A percentile compares a stretch with the other conserved stretches of the same genome.
These are phyloP conservation scores for Aspergillus sp. DNA, from an alignment of 2,329 filamentous ascomycete genomes.

Conservation along the genomic window DNA sequence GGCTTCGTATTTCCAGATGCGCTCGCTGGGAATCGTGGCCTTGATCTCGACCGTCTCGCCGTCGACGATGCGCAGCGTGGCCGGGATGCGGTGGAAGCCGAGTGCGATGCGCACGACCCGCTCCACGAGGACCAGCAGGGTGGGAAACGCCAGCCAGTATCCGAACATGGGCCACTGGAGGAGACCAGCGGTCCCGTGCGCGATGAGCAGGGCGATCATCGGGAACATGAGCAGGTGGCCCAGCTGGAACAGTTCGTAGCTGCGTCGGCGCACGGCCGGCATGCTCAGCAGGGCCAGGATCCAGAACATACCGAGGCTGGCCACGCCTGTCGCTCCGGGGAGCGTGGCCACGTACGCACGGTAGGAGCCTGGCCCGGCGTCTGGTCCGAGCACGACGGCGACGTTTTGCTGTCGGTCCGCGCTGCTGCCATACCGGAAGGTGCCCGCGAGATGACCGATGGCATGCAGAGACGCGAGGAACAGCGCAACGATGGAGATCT, in stretches of 20 bases:
- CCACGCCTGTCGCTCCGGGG: background rate
- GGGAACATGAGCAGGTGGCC: constrained; percentile 2
- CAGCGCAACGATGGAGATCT: constrained; percentile 2
- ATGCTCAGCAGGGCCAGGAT: background rate
- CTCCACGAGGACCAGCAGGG: background rate
- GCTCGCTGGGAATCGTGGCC: constrained; percentile 3
- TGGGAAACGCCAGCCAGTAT: constrained; percentile 6
- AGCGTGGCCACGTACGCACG: background rate
- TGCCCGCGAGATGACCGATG: constrained; percentile 4
- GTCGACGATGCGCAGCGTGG: background rate
- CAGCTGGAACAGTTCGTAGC: constrained; percentile 1
- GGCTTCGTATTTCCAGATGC: constrained; percentile 5
- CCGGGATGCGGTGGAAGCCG: background rate
- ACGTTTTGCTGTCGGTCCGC: background rate
- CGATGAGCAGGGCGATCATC: constrained; percentile 1
- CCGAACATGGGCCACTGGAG: constrained; percentile 6
- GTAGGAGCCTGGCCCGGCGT: background rate
- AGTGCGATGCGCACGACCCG: background rate
- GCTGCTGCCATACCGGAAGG: background rate
- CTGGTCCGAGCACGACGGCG: background rate
- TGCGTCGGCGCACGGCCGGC: background rate
- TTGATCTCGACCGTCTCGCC: constrained; percentile 5
- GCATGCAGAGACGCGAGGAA: constrained; percentile 2
- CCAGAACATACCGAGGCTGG: background rate
- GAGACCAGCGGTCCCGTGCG: background rate